These are phyloP conservation scores for Mucor plumbeus DNA, from an alignment of 371 early-diverging fungal genomes.

Conservation along the genomic window DNA sequence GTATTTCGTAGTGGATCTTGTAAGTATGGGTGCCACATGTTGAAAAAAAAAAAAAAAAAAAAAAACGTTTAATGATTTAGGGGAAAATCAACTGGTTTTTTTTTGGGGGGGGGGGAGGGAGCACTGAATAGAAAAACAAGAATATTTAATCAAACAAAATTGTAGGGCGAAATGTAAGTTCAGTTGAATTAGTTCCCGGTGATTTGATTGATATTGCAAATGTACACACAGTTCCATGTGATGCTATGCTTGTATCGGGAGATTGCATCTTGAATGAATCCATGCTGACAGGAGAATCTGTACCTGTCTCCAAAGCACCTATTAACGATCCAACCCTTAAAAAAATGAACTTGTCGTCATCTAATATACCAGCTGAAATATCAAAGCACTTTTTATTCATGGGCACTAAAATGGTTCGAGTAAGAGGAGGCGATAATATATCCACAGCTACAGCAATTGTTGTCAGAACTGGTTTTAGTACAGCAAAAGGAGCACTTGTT, in stretches of 20 bases:
- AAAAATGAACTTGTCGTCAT: conserved; percentile 73
- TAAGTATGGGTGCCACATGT: conserved; percentile 32
- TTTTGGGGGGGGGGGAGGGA: neutral
- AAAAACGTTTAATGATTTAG: too few relatives aligned
- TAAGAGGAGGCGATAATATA: conserved; percentile 54
- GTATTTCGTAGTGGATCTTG: conserved; percentile 76
- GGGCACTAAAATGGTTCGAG: conserved; percentile 93
- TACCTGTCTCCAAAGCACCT: conserved; percentile 82
- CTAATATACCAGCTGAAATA: conserved; percentile 74
- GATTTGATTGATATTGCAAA: conserved; percentile 90
- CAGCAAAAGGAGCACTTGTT: conserved; percentile 95
- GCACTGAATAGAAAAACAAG: neutral
- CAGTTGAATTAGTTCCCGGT: conserved; percentile 94
- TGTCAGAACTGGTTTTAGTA: conserved; percentile 96
- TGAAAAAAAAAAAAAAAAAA: too few relatives aligned
- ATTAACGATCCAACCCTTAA: conserved; percentile 72
- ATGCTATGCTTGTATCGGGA: conserved; percentile 94
- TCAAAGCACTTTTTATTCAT: conserved; percentile 85
- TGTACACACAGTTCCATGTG: conserved; percentile 87
- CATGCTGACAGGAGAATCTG: conserved; percentile 96
- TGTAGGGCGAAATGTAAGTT: conserved; percentile 63
- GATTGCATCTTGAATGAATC: conserved; percentile 98
- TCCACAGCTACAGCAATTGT: conserved; percentile 80
- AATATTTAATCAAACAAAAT: neutral
- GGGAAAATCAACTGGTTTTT: too few relatives aligned